Conservation (phyloP, 768 basidiomycete genomes). For the Xanthoconium purpureum region DNA sequence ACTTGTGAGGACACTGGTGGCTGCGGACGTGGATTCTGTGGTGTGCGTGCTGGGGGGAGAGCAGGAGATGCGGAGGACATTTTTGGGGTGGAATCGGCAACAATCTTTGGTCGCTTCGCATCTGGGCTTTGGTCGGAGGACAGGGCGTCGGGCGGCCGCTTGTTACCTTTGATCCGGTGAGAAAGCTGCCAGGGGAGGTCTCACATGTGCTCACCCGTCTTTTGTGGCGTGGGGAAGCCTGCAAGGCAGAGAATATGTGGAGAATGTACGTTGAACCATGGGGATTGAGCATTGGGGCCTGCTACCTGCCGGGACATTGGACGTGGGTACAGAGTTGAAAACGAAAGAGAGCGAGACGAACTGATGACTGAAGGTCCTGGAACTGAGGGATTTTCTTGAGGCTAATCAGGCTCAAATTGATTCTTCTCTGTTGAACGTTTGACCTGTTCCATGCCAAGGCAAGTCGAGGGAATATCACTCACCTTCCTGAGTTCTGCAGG, state of each 20-base stretch:
- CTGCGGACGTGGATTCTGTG: conserved; percentile 22
- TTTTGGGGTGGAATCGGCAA: conserved; percentile 15
- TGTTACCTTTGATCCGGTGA: conserved; percentile 30
- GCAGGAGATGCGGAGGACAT: conserved; percentile 19
- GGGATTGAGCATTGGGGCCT: conserved; percentile 35
- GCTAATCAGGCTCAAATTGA: conserved; percentile 52
- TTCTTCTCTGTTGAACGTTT: conserved; percentile 47
- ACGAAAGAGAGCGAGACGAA: conserved; percentile 27
- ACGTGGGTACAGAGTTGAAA: neutral
- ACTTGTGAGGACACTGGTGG: conserved; percentile 18
- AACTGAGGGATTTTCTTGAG: conserved; percentile 46
- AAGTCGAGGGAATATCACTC: neutral
- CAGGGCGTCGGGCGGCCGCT: conserved; percentile 43
- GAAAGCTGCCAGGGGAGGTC: neutral
- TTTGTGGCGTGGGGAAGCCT: conserved; percentile 42
- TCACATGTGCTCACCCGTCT: conserved; percentile 26
- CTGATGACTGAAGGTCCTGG: conserved; percentile 48
- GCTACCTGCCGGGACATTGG: conserved; percentile 31
- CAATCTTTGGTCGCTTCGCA: conserved; percentile 38
- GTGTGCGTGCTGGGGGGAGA: conserved; percentile 20
- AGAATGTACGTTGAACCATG: conserved; percentile 56
- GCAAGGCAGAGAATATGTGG: conserved; percentile 46
- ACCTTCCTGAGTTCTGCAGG: conserved; percentile 64
- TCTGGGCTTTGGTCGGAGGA: conserved; percentile 41
- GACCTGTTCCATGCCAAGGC: neutral